A percentile compares a stretch with the other conserved stretches of the same genome.
These are phyloP conservation scores for Cystobasidium pallidum DNA, from an alignment of 1,284 basidiomycete species.

Conservation along the genomic window DNA sequence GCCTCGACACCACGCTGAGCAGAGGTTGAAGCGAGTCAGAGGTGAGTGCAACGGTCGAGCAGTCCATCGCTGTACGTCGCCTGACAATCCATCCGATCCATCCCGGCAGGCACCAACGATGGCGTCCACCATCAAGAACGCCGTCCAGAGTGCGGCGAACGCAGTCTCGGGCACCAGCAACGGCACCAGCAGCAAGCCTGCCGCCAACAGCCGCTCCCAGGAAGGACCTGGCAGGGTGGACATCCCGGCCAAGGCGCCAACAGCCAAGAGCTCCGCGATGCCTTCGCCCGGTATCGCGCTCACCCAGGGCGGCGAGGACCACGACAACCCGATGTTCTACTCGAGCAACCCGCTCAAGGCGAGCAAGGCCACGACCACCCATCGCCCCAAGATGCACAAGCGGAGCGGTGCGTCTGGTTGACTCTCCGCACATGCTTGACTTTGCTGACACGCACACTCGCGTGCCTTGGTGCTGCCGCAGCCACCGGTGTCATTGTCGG, in stretches of 20 bases:
- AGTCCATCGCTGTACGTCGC: background rate
- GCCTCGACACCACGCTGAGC: background rate
- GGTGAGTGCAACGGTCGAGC: background rate
- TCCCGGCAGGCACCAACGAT: background rate
- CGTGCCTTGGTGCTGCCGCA: background rate
- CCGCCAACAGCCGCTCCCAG: background rate
- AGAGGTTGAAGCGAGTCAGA: background rate
- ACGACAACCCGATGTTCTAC: background rate
- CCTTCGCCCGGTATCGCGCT: conserved; percentile 27
- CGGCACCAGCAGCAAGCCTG: background rate
- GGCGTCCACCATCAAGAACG: conserved; percentile 1
- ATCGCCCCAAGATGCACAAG: conserved; percentile 44
- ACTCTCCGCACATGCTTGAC: no score
- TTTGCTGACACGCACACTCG: background rate
- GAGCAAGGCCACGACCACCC: conserved; percentile 23
- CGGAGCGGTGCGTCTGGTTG: conserved; percentile 20
- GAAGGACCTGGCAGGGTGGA: conserved; percentile 30
- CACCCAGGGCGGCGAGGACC: conserved; percentile 5
- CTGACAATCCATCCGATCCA: background rate
- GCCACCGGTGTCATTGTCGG: conserved; percentile 47
- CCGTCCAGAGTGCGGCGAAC: background rate
- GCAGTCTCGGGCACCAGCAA: conserved; percentile 9
- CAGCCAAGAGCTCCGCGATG: background rate
- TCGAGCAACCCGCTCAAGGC: conserved; percentile 39
- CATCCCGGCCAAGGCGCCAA: conserved; percentile 12